Conservation (phyloP, 2,329 filamentous ascomycete species). For the Macrophomina tecta region DNA sequence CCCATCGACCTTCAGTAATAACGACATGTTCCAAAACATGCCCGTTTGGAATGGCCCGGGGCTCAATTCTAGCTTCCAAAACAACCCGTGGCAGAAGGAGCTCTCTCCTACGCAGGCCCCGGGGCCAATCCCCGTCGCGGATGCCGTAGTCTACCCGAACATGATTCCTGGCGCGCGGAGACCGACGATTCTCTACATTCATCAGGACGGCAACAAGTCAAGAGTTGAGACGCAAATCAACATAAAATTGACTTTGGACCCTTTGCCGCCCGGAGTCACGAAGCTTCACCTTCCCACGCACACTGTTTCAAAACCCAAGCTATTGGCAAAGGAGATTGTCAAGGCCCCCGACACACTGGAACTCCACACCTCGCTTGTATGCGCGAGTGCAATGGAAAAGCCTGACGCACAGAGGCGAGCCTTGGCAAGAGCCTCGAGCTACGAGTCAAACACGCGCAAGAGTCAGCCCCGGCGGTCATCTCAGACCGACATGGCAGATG, state of each 20-base stretch:
- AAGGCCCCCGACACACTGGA: constrained; percentile 77
- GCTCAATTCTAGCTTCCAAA: constrained; percentile 8
- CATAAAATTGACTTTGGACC: constrained; percentile 78
- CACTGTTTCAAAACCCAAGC: constrained; percentile 92
- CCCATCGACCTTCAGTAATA: constrained; percentile 3
- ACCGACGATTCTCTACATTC: constrained; percentile 5
- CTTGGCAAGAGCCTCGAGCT: constrained; percentile 62
- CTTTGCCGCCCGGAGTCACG: constrained; percentile 75
- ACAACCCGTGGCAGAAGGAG: constrained; percentile 6
- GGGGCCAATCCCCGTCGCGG: neutral
- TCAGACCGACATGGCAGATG: constrained; percentile 49
- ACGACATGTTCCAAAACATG: constrained; percentile 16
- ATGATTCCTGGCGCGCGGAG: neutral
- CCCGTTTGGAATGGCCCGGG: constrained; percentile 17
- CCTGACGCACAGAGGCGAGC: constrained; percentile 70
- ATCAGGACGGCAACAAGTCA: constrained; percentile 65
- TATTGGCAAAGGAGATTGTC: constrained; percentile 76
- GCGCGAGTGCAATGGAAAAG: constrained; percentile 88
- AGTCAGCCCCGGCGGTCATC: constrained; percentile 38
- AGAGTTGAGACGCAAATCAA: constrained; percentile 96
- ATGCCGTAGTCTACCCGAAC: neutral
- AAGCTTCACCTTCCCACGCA: constrained; percentile 86
- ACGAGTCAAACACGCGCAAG: constrained; percentile 46
- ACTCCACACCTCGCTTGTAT: constrained; percentile 81
- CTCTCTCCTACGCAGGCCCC: constrained; percentile 18